Evolutionary conservation across 768 basidiomycete species (phyloP), one percentile per base, ranked within the genome.

Genomic region (Kwoniella europaea): DNA sequence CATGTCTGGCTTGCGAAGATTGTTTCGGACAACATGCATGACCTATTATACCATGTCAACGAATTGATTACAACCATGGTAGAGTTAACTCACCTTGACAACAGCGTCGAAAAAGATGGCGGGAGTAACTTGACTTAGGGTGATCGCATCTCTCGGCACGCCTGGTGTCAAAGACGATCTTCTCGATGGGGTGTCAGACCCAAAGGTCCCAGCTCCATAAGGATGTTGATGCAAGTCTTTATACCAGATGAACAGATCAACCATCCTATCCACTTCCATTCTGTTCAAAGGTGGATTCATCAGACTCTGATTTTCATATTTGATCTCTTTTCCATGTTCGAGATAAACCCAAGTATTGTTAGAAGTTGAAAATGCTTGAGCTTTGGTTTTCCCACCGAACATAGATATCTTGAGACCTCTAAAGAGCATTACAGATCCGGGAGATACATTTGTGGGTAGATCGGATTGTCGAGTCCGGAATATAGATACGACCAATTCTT

Each of bases 331-430:
- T 2, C 50, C 72, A 24, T 41, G 56, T 4, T 35, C n/a, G n/a
- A 76, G 50, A 10, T 59, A 52, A 4, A 65, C 74, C 73, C 75
- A 79, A n/a, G 73, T 69, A 27, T 65, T 74, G 9, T 35, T 44
- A 1, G 61, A 52, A 5, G 54, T 22, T 60, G 64, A 68, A 18
- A 64, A 69, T 6, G 63, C 43, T 63, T 79, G 65, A 20, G 72
- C 78, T 53, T 79, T 79, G 29, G 69, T 71, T 54, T 79, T 79
- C 6, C 61, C 60, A 22, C 76, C 75, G 44, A 44, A 79, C 15
- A 24, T 46, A 1, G 55, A 64, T 5, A 77, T 50, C 72, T 74
- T 74, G 16, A 77, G 18, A 18, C 64, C 61, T 16, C 78, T 63
- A 18, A 76, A 68, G 2, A 79, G 61, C 2, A 75, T 74, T 9